These are phyloP conservation scores for Amanita polypyramis DNA, from an alignment of 768 basidiomycete species.

Conservation along the genomic window DNA sequence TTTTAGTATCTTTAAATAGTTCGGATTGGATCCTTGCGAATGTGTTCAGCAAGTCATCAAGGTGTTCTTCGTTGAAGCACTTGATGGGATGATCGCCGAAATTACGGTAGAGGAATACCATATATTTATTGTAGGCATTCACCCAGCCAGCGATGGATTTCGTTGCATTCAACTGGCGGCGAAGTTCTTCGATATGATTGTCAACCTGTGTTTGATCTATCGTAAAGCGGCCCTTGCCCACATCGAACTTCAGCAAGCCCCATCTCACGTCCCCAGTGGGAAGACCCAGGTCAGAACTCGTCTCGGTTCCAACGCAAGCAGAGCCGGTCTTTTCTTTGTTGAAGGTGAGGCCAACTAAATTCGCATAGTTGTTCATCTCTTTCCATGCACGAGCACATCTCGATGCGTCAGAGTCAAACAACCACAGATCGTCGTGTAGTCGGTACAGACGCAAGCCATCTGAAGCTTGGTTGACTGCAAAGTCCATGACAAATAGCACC, in stretches of 20 bases:
- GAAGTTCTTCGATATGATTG: slow-evolving; percentile 26
- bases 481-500: slow-evolving; percentile 35
- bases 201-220: slow-evolving; percentile 27
- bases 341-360: slow-evolving; percentile 29
- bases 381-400: slow-evolving; percentile 27
- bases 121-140: slow-evolving; percentile 29
- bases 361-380: slow-evolving; percentile 30
- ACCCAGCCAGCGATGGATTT: slow-evolving; percentile 29
- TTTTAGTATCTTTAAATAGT: slow-evolving; percentile 16
- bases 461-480: slow-evolving; percentile 33
- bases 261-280: slow-evolving; percentile 27
- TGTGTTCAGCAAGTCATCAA: slow-evolving; percentile 22
- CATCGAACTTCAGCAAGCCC: slow-evolving; percentile 30
- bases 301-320: slow-evolving; percentile 20
- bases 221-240: slow-evolving; percentile 18
- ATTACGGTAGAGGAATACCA: slow-evolving; percentile 26
- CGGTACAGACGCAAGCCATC: slow-evolving; percentile 31
- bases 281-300: slow-evolving; percentile 8
- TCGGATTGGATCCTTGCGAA: slow-evolving; percentile 23
- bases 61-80: slow-evolving; percentile 21
- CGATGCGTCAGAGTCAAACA: slow-evolving; percentile 24
- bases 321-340: slow-evolving; percentile 33
- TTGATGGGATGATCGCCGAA: slow-evolving; percentile 25
- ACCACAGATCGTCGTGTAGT: slow-evolving; percentile 37
- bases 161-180: slow-evolving; percentile 23